Base-by-base conservation (phyloP, 2,329 filamentous ascomycete species). In the Penicillium hesseltinei region DNA sequence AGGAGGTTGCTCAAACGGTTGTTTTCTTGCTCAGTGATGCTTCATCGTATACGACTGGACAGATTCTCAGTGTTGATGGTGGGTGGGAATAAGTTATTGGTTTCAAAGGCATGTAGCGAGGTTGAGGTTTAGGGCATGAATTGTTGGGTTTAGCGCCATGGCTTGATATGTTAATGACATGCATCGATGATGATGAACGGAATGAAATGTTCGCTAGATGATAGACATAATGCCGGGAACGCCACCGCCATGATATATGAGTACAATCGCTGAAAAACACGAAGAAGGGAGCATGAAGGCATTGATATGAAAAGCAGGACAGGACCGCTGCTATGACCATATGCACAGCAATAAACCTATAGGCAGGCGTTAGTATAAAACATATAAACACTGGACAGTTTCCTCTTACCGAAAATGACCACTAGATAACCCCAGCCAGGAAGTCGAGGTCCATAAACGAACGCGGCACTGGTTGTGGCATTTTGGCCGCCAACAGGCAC, bases 1-100 rank as follows among this genome's bases (percentile, higher is more conserved):
- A 72, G 4, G 74, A 77, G 51, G 66, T 73, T 0, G 79, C 78
- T 10, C 73, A 76, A n/a, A 69, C 80, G 1, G 74, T 81, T 29
- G 73, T 78, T n/a, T 82, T 80, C 44, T 61, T 82, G 58, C 66
- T 82, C 19, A 78, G 78, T 43, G 75, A 79, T 57, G 75, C 77
- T 10, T 67, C 75, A 1, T 77, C 74, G 2, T 81, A 76, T 64
- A 77, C 80, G 1, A 82, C 80, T 1, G 79, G 80, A 0, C 70
- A 73, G 10, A 72, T 77, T 5, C 72, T 78, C 46, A 75, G 69
- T 51, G 76, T 81, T 23, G 80, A 82, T 66, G 80, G 80, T 4
- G 79, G 78, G 0, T 79, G 76, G 74, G 62, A 72, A 19, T 69
- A 39, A 63, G 36, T 15, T 36, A 13, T n/a, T 5, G 5, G 17